Evolutionary conservation across 2,329 filamentous ascomycete species (phyloP).

Genomic region (Colletotrichum trifolii): DNA sequence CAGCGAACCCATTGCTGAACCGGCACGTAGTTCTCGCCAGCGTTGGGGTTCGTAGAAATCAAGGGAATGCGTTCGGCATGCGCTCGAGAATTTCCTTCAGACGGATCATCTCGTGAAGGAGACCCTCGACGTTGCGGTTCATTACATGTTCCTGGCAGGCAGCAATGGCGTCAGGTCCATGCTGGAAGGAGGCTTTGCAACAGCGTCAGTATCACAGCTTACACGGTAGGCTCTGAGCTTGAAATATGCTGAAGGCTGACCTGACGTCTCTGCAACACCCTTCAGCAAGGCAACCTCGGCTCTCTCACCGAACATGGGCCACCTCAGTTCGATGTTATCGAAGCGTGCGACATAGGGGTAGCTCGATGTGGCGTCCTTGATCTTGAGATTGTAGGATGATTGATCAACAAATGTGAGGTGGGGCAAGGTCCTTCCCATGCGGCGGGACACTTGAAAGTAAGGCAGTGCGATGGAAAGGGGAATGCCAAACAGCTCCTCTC

Average conservation of each 20-base stretch:
- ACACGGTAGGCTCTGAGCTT: not conserved
- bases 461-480: conserved; percentile 60
- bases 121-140: conserved; percentile 60
- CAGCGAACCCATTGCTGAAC: conserved; percentile 60
- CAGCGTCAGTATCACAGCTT: not conserved
- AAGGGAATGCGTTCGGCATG: conserved; percentile 64
- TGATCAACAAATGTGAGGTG: conserved; percentile 65
- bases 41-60: conserved; percentile 63
- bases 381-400: conserved; percentile 63
- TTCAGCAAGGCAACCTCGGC: conserved; percentile 64
- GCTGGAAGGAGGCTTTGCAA: conserved; percentile 57
- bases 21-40: conserved; percentile 61
- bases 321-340: conserved; percentile 64
- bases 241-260: conserved; percentile 37
- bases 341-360: conserved; percentile 62
- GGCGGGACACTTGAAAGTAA: conserved; percentile 60
- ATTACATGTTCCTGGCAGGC: conserved; percentile 65
- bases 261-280: conserved; percentile 59
- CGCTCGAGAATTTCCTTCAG: conserved; percentile 64
- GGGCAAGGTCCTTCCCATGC: conserved; percentile 62
- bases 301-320: conserved; percentile 64
- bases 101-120: conserved; percentile 61
- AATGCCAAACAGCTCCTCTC: conserved; percentile 61
- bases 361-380: conserved; percentile 58
- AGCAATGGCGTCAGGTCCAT: conserved; percentile 62